Base-by-base conservation (phyloP, 495 filamentous ascomycete genomes). In the Chaetomium cochliodes region DNA sequence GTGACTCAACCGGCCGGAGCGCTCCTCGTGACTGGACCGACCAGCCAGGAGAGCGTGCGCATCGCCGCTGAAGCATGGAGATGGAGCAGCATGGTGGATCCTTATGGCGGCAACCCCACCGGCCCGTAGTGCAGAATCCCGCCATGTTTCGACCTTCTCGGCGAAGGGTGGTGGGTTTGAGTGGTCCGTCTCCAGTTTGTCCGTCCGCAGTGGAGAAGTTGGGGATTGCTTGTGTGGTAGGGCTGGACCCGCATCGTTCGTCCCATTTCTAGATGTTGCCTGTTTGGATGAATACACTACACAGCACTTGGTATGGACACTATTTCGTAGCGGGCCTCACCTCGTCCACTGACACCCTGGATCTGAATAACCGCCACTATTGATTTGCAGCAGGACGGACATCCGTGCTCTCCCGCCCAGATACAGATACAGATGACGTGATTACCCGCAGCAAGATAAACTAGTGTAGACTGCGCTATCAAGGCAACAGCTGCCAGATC, bases 171-270 rank as follows among this genome's bases (percentile, higher is more conserved):
- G 57, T 59, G 58, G 58, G 28, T 41, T 53, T 22, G 20, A 28
- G 3, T 26, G 20, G 22, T 33, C 33, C 58, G 30, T n/a, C 58
- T 33, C 49, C 23, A 25, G 53, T 56, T 52, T 37, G 33, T 37
- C 33, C 22, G 59, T 53, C 47, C 57, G 11, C 26, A 18, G 60
- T 63, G 60, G 60, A 53, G 60, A 30, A 28, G 25, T 28, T 30
- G 37, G 37, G 13, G 33, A 53, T 6, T 6, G 50, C 3, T 44
- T 44, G 30, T 54, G 37, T 39, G 59, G 60, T 55, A 63, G 60
- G 60, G 60, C 60, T 63, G 60, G 59, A 25, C 39, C 49, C 50
- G 60, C 60, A 37, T 23, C 49, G 33, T 62, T 44, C 39, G 52
- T 62, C 60, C 51, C 39, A 28, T 37, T 26, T 20, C 30, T 30